Conservation (phyloP, 2,329 filamentous ascomycete species). For the Clonostachys sp. region DNA sequence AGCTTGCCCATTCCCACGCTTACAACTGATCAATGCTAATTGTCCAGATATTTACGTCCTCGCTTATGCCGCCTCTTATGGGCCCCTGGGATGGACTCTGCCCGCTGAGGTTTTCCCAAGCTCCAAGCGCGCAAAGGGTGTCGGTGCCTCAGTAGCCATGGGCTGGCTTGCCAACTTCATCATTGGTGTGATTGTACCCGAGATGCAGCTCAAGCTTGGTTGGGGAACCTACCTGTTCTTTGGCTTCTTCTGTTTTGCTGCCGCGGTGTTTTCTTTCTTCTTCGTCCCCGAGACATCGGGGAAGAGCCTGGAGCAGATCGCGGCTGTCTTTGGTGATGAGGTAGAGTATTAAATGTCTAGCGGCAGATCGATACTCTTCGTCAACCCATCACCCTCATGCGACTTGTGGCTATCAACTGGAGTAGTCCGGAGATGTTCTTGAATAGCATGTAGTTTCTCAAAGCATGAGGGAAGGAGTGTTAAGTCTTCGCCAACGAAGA, state of each 20-base stretch:
- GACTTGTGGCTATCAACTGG: no score
- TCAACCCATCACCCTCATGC: no score
- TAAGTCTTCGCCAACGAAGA: no score
- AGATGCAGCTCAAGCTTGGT: not conserved
- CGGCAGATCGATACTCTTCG: no score
- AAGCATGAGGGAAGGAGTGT: no score
- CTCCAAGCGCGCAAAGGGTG: constrained; percentile 58
- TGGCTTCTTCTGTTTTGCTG: not conserved
- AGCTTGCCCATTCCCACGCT: not conserved
- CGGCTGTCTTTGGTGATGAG: not conserved
- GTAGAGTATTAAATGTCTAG: not conserved
- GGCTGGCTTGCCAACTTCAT: constrained; percentile 59
- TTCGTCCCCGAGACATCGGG: not conserved
- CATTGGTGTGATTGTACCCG: constrained; percentile 22
- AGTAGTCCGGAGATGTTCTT: no score
- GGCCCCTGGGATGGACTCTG: constrained; percentile 42
- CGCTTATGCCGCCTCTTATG: constrained; percentile 54
- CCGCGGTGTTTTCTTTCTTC: not conserved
- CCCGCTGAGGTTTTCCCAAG: constrained; percentile 57
- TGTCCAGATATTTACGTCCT: constrained; percentile 41
- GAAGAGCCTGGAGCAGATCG: not conserved
- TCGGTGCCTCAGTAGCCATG: constrained; percentile 25
- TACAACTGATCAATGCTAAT: not conserved
- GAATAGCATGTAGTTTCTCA: no score
- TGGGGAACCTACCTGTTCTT: not conserved